Evolutionary conservation across 1,284 basidiomycete genomes (phyloP), one percentile per base, ranked within the genome.

Genomic region (Tilletiopsis washingtonensis): DNA sequence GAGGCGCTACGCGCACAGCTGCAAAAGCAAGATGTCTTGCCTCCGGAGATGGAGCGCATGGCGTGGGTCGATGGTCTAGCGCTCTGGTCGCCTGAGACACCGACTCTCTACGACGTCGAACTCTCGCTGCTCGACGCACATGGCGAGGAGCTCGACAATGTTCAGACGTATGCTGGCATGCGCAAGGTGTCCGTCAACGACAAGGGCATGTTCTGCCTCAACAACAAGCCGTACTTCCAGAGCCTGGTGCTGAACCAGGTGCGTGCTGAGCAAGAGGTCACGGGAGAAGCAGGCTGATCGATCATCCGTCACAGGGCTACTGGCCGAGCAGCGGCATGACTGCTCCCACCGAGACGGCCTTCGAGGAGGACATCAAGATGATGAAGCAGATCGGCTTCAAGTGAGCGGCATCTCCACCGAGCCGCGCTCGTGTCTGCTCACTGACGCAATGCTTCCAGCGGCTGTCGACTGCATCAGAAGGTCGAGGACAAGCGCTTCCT

Each of bases 361-460:
- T 45, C 19, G 38, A 49, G 21, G 26, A 37, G 5, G 62, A 64
- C 40, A 60, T 64, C 4, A 17, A 27, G n/a, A 43, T 40, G 40
- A 54, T 56, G 57, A 64, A 64, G 40, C 34, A 48, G 43, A 46
- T 61, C 46, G 60, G 62, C 2, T 53, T 61, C 50, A 64, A 60
- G 29, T 34, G 29, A 34, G 29, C n/a, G 29, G 29, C 29, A 34
- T 34, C 29, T 9, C 29, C 9, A 34, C n/a, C 29, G 9, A 9
- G 29, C 29, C n/a, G n/a, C n/a, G n/a, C n/a, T n/a, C n/a, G n/a
- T n/a, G n/a, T n/a, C n/a, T n/a, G n/a, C n/a, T n/a, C n/a, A n/a
- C n/a, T 34, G 29, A 34, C 29, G 29, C n/a, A 9, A 9, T 9
- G 9, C n/a, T n/a, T 9, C 29, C 29, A 34, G 29, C 27, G 62